Conservation (phyloP, 1,284 basidiomycete species). For the Ustilago esculenta region DNA sequence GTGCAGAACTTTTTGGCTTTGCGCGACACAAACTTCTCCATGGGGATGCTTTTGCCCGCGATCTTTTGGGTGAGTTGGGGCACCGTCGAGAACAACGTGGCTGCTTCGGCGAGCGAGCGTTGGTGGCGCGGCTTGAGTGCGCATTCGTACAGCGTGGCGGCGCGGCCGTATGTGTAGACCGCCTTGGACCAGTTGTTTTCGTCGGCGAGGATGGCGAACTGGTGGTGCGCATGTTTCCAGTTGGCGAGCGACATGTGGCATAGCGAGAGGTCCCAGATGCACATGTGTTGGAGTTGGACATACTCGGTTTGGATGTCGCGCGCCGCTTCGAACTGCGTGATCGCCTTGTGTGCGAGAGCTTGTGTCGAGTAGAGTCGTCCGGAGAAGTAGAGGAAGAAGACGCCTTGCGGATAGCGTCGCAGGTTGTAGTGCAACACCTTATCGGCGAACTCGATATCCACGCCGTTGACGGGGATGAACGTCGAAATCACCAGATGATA, state of each 20-base stretch:
- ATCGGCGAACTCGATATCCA: constrained; percentile 64
- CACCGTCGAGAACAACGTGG: constrained; percentile 50
- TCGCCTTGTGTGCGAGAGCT: constrained; percentile 54
- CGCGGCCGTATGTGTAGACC: constrained; percentile 64
- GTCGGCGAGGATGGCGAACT: constrained; percentile 55
- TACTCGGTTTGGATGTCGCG: constrained; percentile 65
- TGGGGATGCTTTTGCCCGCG: constrained; percentile 65
- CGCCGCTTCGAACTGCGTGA: constrained; percentile 58
- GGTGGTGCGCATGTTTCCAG: constrained; percentile 55
- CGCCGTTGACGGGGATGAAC: constrained; percentile 64
- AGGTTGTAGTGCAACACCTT: constrained; percentile 65
- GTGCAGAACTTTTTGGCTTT: constrained; percentile 62
- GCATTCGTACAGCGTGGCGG: constrained; percentile 52
- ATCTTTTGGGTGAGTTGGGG: constrained; percentile 63
- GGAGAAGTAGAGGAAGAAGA: constrained; percentile 67
- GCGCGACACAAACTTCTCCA: constrained; percentile 65
- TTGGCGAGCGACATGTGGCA: constrained; percentile 62
- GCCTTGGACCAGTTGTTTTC: constrained; percentile 67
- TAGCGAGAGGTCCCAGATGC: constrained; percentile 64
- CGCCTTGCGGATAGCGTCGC: constrained; percentile 60
- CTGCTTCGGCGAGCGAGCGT: constrained; percentile 39
- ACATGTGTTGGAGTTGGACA: constrained; percentile 66
- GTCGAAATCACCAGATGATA: constrained; percentile 66
- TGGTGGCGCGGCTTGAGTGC: constrained; percentile 15
- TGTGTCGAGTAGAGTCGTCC: constrained; percentile 66